phyloP scores from a whole-genome alignment of 2,329 filamentous ascomycete species.

The Balansia obtecta region DNA sequence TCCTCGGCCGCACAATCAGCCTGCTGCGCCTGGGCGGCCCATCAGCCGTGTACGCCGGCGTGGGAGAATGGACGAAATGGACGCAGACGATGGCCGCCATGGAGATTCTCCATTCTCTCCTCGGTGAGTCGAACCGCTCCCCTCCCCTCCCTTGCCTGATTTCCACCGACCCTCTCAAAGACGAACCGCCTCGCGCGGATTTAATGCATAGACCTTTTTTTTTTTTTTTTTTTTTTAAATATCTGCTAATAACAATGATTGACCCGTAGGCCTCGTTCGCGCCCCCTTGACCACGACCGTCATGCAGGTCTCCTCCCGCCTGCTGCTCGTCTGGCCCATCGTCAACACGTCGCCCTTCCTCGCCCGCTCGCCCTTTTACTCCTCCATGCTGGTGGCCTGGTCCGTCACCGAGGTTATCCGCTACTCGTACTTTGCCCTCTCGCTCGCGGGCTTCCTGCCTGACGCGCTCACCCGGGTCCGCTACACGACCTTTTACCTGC shows the following conservation, averaged over 20 bases:
- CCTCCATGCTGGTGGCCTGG: conserved; percentile 78
- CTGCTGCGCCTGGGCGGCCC: conserved; percentile 43
- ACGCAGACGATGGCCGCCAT: conserved; percentile 75
- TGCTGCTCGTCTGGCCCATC: conserved; percentile 82
- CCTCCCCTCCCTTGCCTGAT: no score
- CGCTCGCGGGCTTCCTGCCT: conserved; percentile 51
- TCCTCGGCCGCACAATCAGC: conserved; percentile 55
- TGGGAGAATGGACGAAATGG: conserved; percentile 58
- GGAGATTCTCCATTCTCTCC: conserved; percentile 70
- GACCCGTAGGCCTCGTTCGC: conserved; percentile 59
- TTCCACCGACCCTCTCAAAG: not conserved
- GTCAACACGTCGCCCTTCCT: conserved; percentile 61
- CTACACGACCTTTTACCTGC: conserved; percentile 84
- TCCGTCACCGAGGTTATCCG: conserved; percentile 82
- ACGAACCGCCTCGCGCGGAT: no score
- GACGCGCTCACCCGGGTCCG: conserved; percentile 62
- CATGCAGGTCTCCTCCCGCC: conserved; percentile 80
- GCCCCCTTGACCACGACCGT: conserved; percentile 73
- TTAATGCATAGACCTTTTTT: no score
- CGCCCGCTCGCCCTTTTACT: conserved; percentile 50
- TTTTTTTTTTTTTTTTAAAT: no score
- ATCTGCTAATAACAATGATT: no score
- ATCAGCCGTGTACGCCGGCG: conserved; percentile 44
- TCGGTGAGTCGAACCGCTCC: no score
- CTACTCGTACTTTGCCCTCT: conserved; percentile 81